Evolutionary conservation across 495 filamentous ascomycete genomes (phyloP).

Genomic region (Amphirosellinia nigrospora): DNA sequence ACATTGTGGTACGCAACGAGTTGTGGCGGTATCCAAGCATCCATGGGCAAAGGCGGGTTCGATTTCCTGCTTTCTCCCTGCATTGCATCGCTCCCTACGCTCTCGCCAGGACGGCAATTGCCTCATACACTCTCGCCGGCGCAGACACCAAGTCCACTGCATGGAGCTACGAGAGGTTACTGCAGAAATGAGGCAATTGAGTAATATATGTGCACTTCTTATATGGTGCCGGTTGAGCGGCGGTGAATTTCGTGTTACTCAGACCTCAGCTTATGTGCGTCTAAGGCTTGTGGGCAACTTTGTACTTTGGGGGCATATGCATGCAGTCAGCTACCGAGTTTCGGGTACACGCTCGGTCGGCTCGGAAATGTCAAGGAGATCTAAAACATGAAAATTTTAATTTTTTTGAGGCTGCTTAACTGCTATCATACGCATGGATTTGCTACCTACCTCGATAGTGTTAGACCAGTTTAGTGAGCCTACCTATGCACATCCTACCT

Average conservation of each 20-base stretch:
- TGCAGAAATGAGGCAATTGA: not conserved
- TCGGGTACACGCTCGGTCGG: not conserved
- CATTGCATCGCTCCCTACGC: slow-evolving; percentile 9
- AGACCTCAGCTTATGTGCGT: slow-evolving; percentile 3
- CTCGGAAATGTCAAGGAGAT: not conserved
- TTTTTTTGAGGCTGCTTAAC: not conserved
- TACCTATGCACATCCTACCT: not conserved
- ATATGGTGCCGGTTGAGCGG: not conserved
- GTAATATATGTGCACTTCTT: slow-evolving; percentile 1
- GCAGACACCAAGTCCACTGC: not conserved
- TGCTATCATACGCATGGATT: not conserved
- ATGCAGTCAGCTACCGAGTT: slow-evolving; percentile 10
- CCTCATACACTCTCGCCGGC: not conserved
- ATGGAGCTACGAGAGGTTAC: not conserved
- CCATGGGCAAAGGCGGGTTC: not conserved
- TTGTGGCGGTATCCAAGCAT: not conserved
- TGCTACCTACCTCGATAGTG: not conserved
- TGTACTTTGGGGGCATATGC: slow-evolving; percentile 21
- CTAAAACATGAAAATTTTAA: not conserved
- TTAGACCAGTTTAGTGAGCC: not conserved
- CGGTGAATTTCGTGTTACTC: slow-evolving; percentile 2
- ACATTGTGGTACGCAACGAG: slow-evolving; percentile 9
- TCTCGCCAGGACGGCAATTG: not conserved
- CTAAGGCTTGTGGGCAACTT: not conserved
- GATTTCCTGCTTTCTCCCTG: slow-evolving; percentile 6